Conservation (phyloP, 805 yeast genomes). For the Metschnikowia aberdeeniae region DNA sequence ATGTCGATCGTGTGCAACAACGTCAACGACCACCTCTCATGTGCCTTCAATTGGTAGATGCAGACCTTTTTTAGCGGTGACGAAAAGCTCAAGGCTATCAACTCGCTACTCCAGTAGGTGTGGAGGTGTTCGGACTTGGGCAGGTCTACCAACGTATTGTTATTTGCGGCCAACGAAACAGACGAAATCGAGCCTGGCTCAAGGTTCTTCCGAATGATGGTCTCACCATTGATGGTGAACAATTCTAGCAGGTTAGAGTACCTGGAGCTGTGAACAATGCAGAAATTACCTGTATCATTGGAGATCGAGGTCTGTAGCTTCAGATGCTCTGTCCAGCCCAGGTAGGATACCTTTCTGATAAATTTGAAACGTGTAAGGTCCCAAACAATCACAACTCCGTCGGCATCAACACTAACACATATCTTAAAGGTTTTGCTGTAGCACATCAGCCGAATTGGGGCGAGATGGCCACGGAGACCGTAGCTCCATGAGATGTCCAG, state of each 20-base stretch:
- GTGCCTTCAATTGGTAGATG: conserved; percentile 21
- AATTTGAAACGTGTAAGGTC: conserved; percentile 52
- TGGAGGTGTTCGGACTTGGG: conserved; percentile 24
- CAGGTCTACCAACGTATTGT: conserved; percentile 25
- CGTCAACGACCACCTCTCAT: conserved; percentile 14
- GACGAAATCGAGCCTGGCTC: conserved; percentile 19
- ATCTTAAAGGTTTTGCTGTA: conserved; percentile 51
- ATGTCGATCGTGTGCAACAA: conserved; percentile 11
- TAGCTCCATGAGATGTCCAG: conserved; percentile 37
- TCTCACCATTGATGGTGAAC: conserved; percentile 53
- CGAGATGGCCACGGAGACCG: conserved; percentile 56
- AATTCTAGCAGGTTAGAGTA: conserved; percentile 26
- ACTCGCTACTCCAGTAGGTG: conserved; percentile 36
- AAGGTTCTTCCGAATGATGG: conserved; percentile 24
- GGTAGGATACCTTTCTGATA: conserved; percentile 36
- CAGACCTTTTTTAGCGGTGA: conserved; percentile 15
- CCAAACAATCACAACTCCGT: conserved; percentile 61
- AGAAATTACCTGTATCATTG: conserved; percentile 52
- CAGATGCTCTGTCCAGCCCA: conserved; percentile 16
- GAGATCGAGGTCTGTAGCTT: conserved; percentile 43
- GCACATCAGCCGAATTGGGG: conserved; percentile 42
- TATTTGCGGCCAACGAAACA: conserved; percentile 29
- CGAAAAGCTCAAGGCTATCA: conserved; percentile 28
- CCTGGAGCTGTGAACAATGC: conserved; percentile 25
- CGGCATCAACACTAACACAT: conserved; percentile 50